Evolutionary conservation across 352 stramenopile species (phyloP).

Genomic region (Thalassiosira oceanica): DNA sequence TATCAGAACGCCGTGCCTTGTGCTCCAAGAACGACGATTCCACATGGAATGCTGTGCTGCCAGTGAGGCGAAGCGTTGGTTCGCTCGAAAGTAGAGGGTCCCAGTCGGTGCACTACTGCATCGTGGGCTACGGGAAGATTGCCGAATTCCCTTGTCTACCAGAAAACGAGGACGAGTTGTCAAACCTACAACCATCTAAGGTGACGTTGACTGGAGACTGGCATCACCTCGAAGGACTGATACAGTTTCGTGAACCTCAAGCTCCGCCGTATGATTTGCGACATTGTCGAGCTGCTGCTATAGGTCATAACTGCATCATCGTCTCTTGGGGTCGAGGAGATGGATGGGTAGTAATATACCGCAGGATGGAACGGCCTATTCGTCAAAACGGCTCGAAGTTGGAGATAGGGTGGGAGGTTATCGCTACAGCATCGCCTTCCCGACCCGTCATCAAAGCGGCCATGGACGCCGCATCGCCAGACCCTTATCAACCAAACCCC

Average conservation of each 20-base stretch:
- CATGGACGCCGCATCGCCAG: conserved; percentile 33
- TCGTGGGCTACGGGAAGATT: conserved; percentile 48
- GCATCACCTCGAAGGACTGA: conserved; percentile 2
- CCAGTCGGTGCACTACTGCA: conserved; percentile 13
- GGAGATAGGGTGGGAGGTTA: conserved; percentile 50
- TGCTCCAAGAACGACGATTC: background rate
- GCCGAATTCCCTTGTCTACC: conserved; percentile 28
- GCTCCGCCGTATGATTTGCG: conserved; percentile 25
- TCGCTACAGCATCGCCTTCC: conserved; percentile 45
- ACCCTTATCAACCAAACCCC: no score
- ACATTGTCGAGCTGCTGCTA: conserved; percentile 36
- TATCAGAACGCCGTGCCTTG: conserved; percentile 28
- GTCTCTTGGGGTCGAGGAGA: conserved; percentile 74
- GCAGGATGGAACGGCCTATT: conserved; percentile 18
- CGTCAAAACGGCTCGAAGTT: conserved; percentile 7
- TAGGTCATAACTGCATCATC: conserved; percentile 65
- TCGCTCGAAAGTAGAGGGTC: conserved; percentile 9
- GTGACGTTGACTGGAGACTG: conserved; percentile 22
- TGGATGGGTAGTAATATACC: conserved; percentile 69
- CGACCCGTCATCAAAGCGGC: conserved; percentile 29
- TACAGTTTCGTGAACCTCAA: background rate
- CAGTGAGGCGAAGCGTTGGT: conserved; percentile 21
- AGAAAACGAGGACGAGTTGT: background rate
- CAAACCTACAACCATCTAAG: background rate
- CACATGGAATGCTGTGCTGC: conserved; percentile 23